Conservation (phyloP, 257 asterid species). For the Galeopsis tetrahit region DNA sequence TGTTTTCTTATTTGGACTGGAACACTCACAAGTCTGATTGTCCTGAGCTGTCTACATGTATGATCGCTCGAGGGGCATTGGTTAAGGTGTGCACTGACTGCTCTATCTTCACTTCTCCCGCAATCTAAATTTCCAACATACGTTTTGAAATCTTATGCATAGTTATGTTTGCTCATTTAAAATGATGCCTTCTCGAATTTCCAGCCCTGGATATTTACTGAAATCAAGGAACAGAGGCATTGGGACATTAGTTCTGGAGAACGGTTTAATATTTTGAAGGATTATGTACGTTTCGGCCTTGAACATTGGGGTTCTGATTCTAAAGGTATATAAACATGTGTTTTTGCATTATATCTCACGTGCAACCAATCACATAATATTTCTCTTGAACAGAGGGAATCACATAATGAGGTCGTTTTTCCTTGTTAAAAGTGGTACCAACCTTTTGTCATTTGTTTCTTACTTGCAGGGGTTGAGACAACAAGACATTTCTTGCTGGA, state of each 20-base stretch:
- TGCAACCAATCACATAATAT: too few species aligned
- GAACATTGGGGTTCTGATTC: conserved; percentile 99
- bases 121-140: conserved; percentile 14
- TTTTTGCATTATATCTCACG: neutral
- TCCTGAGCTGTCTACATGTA: conserved; percentile 88
- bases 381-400: too few species aligned
- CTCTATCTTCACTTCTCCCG: conserved; percentile 24
- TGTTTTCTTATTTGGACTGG: conserved; percentile 89
- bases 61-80: conserved; percentile 95
- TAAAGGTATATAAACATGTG: conserved; percentile 57
- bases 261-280: conserved; percentile 77
- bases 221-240: conserved; percentile 96
- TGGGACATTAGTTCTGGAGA: conserved; percentile 96
- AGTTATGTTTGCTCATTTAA: neutral
- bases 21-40: conserved; percentile 70
- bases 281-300: conserved; percentile 81
- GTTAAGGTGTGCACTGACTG: conserved; percentile 63
- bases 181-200: conserved; percentile 28
- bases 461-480: conserved; percentile 84
- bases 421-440: neutral
- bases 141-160: conserved; percentile 12
- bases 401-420: neutral
- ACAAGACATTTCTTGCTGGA: conserved; percentile 91
- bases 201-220: conserved; percentile 98
- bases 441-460: conserved; percentile 23